phyloP scores from a whole-genome alignment of 768 basidiomycete species.

The Kwoniella sp. region DNA sequence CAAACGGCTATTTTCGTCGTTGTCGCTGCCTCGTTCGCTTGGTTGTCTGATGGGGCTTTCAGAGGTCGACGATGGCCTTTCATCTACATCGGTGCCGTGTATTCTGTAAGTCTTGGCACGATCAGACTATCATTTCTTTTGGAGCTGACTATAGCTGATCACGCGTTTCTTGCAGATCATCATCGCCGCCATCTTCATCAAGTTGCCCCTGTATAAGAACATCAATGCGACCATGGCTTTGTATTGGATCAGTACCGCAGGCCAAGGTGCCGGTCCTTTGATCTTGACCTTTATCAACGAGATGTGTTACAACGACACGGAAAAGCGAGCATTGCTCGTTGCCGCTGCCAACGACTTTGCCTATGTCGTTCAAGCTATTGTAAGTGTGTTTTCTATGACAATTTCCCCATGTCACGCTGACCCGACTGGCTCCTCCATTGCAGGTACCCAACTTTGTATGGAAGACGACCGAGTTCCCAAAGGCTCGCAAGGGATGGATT shows the following conservation, averaged over 20 bases:
- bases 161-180: constrained; percentile 22
- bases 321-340: constrained; percentile 41
- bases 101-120: constrained; percentile 17
- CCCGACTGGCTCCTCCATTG: no score
- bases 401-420: no score
- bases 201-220: constrained; percentile 31
- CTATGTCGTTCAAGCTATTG: constrained; percentile 44
- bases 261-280: constrained; percentile 33
- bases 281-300: constrained; percentile 47
- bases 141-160: no score
- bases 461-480: constrained; percentile 45
- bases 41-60: constrained; percentile 42
- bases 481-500: constrained; percentile 41
- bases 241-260: constrained; percentile 31
- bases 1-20: constrained; percentile 34
- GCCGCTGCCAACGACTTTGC: constrained; percentile 45
- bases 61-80: constrained; percentile 41
- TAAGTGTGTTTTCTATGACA: constrained; percentile 13
- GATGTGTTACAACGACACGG: constrained; percentile 35
- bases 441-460: constrained; percentile 50
- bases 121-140: background rate
- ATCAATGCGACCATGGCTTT: constrained; percentile 28
- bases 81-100: constrained; percentile 31
- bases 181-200: constrained; percentile 24
- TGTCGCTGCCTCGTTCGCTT: constrained; percentile 28